phyloP scores from a whole-genome alignment of 768 basidiomycete genomes.

The Panaeolus papilionaceus region DNA sequence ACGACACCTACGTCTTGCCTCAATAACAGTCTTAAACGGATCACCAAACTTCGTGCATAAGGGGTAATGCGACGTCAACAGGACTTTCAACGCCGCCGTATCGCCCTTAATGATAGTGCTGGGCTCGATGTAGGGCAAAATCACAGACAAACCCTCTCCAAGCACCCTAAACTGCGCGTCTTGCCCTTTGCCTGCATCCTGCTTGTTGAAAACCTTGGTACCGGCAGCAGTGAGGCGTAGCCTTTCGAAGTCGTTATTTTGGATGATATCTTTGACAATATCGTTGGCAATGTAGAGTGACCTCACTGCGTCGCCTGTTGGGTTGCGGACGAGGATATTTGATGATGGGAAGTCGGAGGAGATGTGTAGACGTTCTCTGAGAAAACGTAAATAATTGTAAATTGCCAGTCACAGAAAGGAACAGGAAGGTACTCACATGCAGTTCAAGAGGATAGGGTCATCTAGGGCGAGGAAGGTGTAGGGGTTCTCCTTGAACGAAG shows the following conservation, averaged over 20 bases:
- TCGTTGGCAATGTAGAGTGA: slow-evolving; percentile 90
- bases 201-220: slow-evolving; percentile 90
- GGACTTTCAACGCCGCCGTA: slow-evolving; percentile 59
- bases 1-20: slow-evolving; percentile 54
- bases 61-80: slow-evolving; percentile 85
- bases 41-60: slow-evolving; percentile 67
- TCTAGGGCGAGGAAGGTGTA: slow-evolving; percentile 80
- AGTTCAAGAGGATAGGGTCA: slow-evolving; percentile 72
- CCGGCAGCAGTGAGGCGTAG: slow-evolving; percentile 92
- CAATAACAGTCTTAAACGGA: slow-evolving; percentile 61
- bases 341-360: slow-evolving; percentile 70
- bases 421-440: slow-evolving; percentile 62
- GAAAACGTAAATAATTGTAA: slow-evolving; percentile 11
- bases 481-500: slow-evolving; percentile 85
- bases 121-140: slow-evolving; percentile 82
- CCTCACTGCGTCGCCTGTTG: slow-evolving; percentile 70
- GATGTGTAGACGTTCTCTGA: slow-evolving; percentile 77
- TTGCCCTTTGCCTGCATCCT: slow-evolving; percentile 72
- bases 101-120: slow-evolving; percentile 65
- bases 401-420: slow-evolving; percentile 1
- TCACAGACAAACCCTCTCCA: slow-evolving; percentile 82
- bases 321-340: slow-evolving; percentile 89
- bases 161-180: slow-evolving; percentile 78
- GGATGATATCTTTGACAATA: slow-evolving; percentile 80
- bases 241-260: slow-evolving; percentile 81